phyloP scores from a whole-genome alignment of 75 land plant genomes.

The Isoetes taiwanensis region DNA sequence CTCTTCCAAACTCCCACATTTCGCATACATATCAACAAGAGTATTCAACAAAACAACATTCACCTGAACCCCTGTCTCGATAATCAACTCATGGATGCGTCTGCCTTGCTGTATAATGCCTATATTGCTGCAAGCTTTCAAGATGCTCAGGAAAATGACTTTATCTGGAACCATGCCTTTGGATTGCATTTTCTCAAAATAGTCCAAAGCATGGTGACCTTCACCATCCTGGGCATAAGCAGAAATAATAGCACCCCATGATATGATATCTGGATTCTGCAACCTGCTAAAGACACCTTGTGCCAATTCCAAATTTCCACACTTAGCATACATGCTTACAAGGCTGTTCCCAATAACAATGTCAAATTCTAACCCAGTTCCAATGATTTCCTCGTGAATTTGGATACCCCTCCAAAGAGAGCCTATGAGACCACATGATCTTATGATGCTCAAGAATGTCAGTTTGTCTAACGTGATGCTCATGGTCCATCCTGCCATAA shows the following conservation, averaged over 20 bases:
- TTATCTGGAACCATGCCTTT: neutral
- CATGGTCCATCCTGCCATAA: too few relatives aligned
- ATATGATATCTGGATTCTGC: neutral
- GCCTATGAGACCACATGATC: too few relatives aligned
- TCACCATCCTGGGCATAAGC: slow-evolving; percentile 3
- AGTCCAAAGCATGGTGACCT: neutral
- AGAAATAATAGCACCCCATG: neutral
- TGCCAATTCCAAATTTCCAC: neutral
- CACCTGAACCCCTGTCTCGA: slow-evolving; percentile 17
- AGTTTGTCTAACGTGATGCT: too few relatives aligned
- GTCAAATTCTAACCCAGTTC: too few relatives aligned
- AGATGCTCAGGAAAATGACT: slow-evolving; percentile 10
- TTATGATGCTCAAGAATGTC: too few relatives aligned
- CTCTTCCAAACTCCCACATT: slow-evolving; percentile 34
- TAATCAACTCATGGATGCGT: slow-evolving; percentile 25
- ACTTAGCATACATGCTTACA: neutral
- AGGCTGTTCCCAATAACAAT: too few relatives aligned
- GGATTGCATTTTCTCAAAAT: neutral
- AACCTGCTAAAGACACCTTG: neutral
- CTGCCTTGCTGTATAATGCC: slow-evolving; percentile 20
- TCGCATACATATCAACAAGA: slow-evolving; percentile 34
- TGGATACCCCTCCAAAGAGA: too few relatives aligned
- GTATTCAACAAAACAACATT: slow-evolving; percentile 31
- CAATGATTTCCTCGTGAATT: too few relatives aligned
- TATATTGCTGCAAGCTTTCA: slow-evolving; percentile 35